phyloP scores from a whole-genome alignment of 1,284 basidiomycete genomes.

The Ganoderma boninense region DNA sequence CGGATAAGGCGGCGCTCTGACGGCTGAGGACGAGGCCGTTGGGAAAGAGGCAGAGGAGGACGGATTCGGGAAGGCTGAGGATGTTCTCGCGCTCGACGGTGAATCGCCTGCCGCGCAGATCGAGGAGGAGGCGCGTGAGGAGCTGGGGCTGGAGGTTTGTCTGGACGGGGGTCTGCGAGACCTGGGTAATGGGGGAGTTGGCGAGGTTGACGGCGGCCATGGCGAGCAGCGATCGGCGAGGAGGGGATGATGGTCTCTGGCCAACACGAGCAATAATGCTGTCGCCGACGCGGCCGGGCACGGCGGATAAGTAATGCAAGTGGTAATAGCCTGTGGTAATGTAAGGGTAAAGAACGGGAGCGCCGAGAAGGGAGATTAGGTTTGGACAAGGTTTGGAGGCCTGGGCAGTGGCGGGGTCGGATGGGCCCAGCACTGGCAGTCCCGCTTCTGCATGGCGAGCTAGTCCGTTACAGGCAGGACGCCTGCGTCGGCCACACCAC shows the following conservation, averaged over 20 bases:
- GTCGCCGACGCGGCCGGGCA: too few relatives aligned
- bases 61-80: constrained; percentile 98
- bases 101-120: constrained; percentile 92
- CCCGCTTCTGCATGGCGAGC: constrained; percentile 3
- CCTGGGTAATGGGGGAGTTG: constrained; percentile 87
- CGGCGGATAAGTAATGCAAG: too few relatives aligned
- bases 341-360: not conserved
- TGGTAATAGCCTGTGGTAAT: not conserved
- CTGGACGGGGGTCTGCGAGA: constrained; percentile 77
- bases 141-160: constrained; percentile 83
- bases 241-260: constrained; percentile 22
- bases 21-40: constrained; percentile 95
- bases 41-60: constrained; percentile 95
- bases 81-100: constrained; percentile 97
- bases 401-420: not conserved
- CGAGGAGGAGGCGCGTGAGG: constrained; percentile 88
- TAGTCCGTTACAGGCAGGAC: not conserved
- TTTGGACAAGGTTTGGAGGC: constrained; percentile 17
- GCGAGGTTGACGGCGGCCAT: constrained; percentile 63
- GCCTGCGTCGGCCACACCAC: not conserved
- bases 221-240: constrained; percentile 26
- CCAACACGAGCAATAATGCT: constrained; percentile 14
- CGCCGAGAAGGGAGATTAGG: not conserved
- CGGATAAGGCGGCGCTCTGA: constrained; percentile 79
- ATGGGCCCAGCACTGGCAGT: not conserved